Percentiles rank a stretch among this genome's conserved stretches.
Conservation (phyloP, 257 asterid genomes). For the Petunia axillaris region DNA sequence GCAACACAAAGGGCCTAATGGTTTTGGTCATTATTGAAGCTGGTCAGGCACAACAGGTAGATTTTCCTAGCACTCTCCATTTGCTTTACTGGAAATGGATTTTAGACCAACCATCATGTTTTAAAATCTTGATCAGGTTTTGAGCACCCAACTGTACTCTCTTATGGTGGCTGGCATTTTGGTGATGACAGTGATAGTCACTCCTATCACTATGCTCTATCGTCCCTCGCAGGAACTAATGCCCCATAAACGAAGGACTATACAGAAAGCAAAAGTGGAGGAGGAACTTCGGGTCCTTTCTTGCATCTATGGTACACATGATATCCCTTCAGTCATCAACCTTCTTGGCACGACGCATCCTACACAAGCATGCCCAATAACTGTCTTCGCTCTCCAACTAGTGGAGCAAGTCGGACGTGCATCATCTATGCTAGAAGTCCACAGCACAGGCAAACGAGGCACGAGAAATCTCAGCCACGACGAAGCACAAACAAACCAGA, state of each 20-base stretch:
- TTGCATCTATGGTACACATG: conserved; percentile 62
- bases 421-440: conserved; percentile 68
- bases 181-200: conserved; percentile 64
- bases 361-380: conserved; percentile 52
- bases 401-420: conserved; percentile 90
- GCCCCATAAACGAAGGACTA: conserved; percentile 74
- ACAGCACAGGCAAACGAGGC: conserved; percentile 56
- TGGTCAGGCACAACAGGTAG: conserved; percentile 77
- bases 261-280: conserved; percentile 65
- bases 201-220: conserved; percentile 53
- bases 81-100: not conserved
- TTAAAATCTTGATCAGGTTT: conserved; percentile 46
- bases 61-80: not conserved
- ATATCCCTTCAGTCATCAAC: conserved; percentile 64
- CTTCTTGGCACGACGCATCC: conserved; percentile 72
- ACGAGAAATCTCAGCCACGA: conserved; percentile 56
- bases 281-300: conserved; percentile 79
- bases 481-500: conserved; percentile 74
- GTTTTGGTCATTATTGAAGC: conserved; percentile 76
- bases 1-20: conserved; percentile 73
- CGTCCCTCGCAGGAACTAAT: conserved; percentile 46
- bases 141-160: conserved; percentile 59
- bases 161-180: conserved; percentile 67
- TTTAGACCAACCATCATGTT: not conserved
- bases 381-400: conserved; percentile 69